These are phyloP conservation scores for Zymoseptoria passerinii DNA, from an alignment of 2,329 filamentous ascomycete species.

Conservation along the genomic window DNA sequence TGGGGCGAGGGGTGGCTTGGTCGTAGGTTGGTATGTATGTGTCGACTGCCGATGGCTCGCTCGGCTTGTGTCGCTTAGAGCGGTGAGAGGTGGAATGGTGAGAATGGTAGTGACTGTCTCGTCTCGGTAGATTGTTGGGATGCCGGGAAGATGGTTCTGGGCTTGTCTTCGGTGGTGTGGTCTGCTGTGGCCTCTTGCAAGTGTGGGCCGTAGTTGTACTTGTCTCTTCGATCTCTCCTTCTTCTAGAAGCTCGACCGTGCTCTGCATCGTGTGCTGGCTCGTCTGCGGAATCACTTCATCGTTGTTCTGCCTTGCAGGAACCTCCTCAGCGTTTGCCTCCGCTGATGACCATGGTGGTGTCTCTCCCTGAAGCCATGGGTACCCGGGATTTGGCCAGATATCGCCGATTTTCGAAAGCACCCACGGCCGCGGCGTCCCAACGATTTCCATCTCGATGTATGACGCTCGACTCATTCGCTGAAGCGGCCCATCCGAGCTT, in stretches of 20 bases:
- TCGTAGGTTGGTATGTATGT: neutral
- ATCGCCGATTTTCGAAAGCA: neutral
- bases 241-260: too few species aligned
- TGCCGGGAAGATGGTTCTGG: too few species aligned
- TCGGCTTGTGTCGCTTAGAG: neutral
- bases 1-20: neutral
- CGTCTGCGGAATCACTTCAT: neutral
- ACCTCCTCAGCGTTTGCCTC: neutral
- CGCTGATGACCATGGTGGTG: neutral
- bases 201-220: too few species aligned
- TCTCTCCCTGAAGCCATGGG: neutral
- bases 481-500: neutral
- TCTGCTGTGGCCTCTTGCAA: too few species aligned
- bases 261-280: neutral
- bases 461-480: neutral
- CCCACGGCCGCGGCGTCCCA: neutral
- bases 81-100: too few species aligned
- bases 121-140: too few species aligned
- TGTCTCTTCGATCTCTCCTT: too few species aligned
- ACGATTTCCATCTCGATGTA: neutral
- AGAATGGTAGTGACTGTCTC: too few species aligned
- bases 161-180: too few species aligned
- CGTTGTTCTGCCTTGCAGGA: neutral
- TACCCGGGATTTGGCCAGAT: neutral
- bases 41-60: neutral